phyloP scores from a whole-genome alignment of 73 alveolate species.

The Durusdinium trenchii region DNA sequence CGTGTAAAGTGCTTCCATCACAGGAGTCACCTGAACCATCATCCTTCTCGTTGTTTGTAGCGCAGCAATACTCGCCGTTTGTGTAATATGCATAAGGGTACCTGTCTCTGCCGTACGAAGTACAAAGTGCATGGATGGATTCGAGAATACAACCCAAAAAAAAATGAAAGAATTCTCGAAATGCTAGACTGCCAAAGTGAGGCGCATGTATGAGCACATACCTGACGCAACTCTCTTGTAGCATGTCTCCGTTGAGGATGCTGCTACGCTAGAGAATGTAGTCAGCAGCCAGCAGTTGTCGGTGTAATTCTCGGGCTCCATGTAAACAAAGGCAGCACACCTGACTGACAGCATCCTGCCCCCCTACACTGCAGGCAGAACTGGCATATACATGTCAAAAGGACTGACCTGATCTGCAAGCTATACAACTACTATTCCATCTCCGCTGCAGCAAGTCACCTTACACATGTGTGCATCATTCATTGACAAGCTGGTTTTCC shows the following conservation, averaged over 20 bases:
- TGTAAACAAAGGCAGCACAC: conserved; percentile 39
- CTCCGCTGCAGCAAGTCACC: no score
- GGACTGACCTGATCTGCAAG: no score
- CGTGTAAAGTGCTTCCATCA: conserved; percentile 84
- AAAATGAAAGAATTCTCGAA: no score
- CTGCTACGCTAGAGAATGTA: conserved; percentile 2
- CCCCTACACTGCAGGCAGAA: no score
- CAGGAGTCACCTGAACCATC: conserved; percentile 66
- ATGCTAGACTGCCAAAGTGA: no score
- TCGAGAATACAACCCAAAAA: no score
- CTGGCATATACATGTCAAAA: no score
- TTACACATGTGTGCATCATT: no score
- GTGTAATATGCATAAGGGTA: conserved; percentile 52
- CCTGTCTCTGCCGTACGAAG: not conserved
- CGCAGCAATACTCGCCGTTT: conserved; percentile 71
- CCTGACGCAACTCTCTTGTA: conserved; percentile 62
- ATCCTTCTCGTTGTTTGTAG: conserved; percentile 67
- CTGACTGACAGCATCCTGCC: no score
- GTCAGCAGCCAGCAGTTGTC: conserved; percentile 87
- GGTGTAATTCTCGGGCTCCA: not conserved
- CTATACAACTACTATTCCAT: no score
- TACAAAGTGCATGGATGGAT: not conserved
- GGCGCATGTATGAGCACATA: conserved; percentile 70
- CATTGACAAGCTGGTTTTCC: no score
- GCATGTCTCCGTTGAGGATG: conserved; percentile 36